Evolutionary conservation across 495 filamentous ascomycete genomes (phyloP), one percentile per base, ranked within the genome.

Genomic region (Talaromyces adpressus): DNA sequence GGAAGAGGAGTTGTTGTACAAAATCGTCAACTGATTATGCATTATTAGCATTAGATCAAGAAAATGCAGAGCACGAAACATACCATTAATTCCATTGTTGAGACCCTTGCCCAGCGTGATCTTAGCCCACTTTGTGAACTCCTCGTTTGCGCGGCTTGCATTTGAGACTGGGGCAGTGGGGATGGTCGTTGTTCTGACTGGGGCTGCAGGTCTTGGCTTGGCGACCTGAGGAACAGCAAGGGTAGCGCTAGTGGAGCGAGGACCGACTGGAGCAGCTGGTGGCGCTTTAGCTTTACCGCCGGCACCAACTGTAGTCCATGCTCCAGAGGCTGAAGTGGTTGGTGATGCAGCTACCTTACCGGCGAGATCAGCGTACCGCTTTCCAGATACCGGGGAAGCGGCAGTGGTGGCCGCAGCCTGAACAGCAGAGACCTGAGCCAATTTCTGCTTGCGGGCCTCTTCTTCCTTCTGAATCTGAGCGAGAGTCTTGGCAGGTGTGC

Each of bases 381-480:
- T 98, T 18, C 89, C 89, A 47, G 81, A 78, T 8, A 79, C 66
- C n/a, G 81, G 68, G 7, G 79, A 70, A 6, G 79, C 79, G 30
- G 81, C 75, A 66, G 81, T 81, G 9, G 74, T 70, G 4, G 82
- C 77, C 0, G 77, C 69, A 53, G 85, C 82, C 36, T 81, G 79
- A 11, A 81, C 83, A 14, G 83, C 79, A 6, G 80, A 79, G n/a
- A 85, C 85, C 18, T 79, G 77, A 18, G 82, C 82, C 56, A 81
- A 72, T 51, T 85, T 84, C 67, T 87, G 87, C 81, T 98, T 97
- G 58, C 92, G 90, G 29, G 83, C 81, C 70, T 98, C 94, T 68
- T 98, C 94, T 77, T 98, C 94, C 69, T 93, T 92, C 72, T 98
- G 94, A 64, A 98, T 98, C 63, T 98, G 93, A 57, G 91, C 90